Conservation (phyloP, 192 early-diverging fungal species). For the Mortierella claussenii region DNA sequence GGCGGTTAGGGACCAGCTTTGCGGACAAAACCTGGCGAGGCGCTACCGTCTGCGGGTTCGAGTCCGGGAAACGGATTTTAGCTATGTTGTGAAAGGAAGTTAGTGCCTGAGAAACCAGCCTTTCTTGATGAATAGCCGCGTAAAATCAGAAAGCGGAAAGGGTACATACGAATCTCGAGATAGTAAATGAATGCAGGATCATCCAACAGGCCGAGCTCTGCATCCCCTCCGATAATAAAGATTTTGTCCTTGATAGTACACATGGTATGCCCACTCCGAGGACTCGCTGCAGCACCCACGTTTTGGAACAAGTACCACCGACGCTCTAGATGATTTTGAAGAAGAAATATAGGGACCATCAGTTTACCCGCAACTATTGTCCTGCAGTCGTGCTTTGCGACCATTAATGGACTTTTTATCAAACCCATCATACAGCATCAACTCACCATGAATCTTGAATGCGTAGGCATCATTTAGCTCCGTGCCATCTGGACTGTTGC, state of each 20-base stretch:
- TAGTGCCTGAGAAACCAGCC: no score
- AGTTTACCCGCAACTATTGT: no score
- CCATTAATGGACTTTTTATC: neutral
- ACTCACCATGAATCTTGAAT: conserved; percentile 60
- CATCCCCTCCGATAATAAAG: conserved; percentile 64
- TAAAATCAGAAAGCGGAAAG: no score
- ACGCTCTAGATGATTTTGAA: conserved; percentile 34
- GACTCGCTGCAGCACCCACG: conserved; percentile 59
- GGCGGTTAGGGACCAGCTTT: conserved; percentile 21
- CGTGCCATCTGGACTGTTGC: conserved; percentile 53
- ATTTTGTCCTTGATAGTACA: conserved; percentile 58
- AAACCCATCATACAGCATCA: neutral
- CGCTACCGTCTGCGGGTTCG: conserved; percentile 1
- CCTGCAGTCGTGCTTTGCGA: no score
- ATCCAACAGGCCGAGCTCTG: conserved; percentile 33
- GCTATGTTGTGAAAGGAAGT: no score
- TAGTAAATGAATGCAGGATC: conserved; percentile 43
- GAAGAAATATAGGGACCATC: no score
- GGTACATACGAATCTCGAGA: conserved; percentile 29
- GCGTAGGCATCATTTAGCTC: conserved; percentile 62
- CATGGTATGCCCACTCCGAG: conserved; percentile 57
- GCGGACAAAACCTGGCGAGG: conserved; percentile 43
- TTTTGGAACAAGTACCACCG: conserved; percentile 70
- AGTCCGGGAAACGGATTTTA: conserved; percentile 36
- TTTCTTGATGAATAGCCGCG: no score